Conservation (phyloP, 2,329 filamentous ascomycete species). For the Grosmannia huntii region DNA sequence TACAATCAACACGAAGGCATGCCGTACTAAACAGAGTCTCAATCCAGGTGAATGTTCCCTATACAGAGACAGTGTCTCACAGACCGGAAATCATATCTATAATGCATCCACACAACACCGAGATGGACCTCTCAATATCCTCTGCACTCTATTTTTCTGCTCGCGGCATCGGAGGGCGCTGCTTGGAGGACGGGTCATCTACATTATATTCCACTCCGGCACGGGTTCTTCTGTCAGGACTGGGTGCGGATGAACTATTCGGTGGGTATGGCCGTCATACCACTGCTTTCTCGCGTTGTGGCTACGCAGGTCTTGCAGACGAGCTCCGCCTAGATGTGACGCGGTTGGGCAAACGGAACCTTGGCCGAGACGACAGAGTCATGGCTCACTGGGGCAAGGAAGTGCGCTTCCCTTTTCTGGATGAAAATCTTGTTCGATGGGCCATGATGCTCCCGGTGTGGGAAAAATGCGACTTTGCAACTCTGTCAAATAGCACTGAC, state of each 20-base stretch:
- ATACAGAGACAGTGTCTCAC: conserved; percentile 57
- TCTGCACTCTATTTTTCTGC: conserved; percentile 92
- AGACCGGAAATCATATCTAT: conserved; percentile 57
- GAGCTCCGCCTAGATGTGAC: conserved; percentile 79
- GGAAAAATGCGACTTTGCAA: conserved; percentile 82
- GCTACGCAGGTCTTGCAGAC: conserved; percentile 59
- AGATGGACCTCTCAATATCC: conserved; percentile 96
- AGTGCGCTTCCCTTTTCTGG: conserved; percentile 79
- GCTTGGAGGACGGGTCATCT: conserved; percentile 11
- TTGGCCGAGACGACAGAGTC: conserved; percentile 85
- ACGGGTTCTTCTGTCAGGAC: conserved; percentile 76
- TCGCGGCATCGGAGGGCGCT: conserved; percentile 49
- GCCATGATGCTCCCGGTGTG: conserved; percentile 61
- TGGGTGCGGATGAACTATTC: conserved; percentile 93
- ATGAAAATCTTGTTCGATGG: conserved; percentile 76
- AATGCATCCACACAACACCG: conserved; percentile 88
- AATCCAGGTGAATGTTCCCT: conserved; percentile 63
- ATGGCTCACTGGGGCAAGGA: conserved; percentile 85
- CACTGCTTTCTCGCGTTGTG: conserved; percentile 56
- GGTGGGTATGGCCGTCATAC: conserved; percentile 82
- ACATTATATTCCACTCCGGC: conserved; percentile 43
- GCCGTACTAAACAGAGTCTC: background rate
- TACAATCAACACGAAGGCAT: background rate
- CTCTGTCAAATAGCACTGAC: conserved; percentile 19
- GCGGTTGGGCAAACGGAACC: conserved; percentile 81